Evolutionary conservation across 2,329 filamentous ascomycete species (phyloP).

Genomic region (Hymenoscyphus infarciens): DNA sequence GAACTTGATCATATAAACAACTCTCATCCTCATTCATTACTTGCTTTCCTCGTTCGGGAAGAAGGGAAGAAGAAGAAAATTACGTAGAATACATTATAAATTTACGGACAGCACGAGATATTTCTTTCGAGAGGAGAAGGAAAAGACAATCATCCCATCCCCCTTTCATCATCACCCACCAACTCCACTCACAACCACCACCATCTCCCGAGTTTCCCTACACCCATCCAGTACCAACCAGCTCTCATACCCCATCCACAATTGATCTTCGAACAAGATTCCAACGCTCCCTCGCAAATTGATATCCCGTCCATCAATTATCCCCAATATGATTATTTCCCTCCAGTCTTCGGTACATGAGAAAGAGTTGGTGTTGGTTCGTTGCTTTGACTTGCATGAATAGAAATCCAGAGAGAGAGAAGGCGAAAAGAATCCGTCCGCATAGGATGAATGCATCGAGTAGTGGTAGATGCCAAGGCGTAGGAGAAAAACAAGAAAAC

Average conservation of each 20-base stretch:
- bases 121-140: neutral
- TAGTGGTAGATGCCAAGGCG: neutral
- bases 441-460: neutral
- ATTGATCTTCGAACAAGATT: neutral
- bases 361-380: neutral
- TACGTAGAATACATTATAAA: constrained; percentile 24
- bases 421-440: neutral
- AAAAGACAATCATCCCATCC: neutral
- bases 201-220: neutral
- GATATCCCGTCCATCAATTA: neutral
- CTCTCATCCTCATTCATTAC: neutral
- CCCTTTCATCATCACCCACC: constrained; percentile 4
- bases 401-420: neutral
- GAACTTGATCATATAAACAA: neutral
- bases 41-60: neutral
- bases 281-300: neutral
- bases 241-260: neutral
- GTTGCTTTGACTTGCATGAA: neutral
- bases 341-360: neutral
- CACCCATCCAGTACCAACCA: neutral
- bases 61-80: constrained; percentile 10
- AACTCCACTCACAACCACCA: neutral
- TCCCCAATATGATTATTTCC: neutral
- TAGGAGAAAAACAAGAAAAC: neutral
- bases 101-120: neutral